Evolutionary conservation across 495 filamentous ascomycete species (phyloP), one percentile per base, ranked within the genome.

Genomic region (Hypoxylon perforatum): DNA sequence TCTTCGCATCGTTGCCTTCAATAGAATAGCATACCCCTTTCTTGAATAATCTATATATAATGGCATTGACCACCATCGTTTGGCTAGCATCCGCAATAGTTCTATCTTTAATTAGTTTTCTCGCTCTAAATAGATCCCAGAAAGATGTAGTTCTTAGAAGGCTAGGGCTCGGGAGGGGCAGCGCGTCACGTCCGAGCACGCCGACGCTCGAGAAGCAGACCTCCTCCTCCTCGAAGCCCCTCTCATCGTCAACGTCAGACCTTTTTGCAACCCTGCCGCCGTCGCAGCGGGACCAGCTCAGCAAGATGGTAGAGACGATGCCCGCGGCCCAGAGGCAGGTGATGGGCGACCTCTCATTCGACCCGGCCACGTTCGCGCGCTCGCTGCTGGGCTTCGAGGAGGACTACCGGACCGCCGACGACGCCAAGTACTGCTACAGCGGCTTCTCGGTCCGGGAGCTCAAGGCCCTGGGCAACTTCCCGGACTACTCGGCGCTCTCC

Each of bases 401-500:
- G 56, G 61, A 80, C 45, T 73, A 74, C 48, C 44, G 66, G n/a
- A 63, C 73, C 7, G 73, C 75, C 12, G 72, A 68, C 15, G 55
- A 64, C 51, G 59, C 65, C 3, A 78, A 78, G 44, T 80, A 75
- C 39, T 69, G 73, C 28, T 75, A 65, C 19, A 82, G 75, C 30
- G 82, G 82, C 9, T 80, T 84, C 59, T 89, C 91, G 3, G 79
- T 87, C 1, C 83, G 84, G 19, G 93, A 97, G 58, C 82, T 96
- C 73, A 86, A 87, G 56, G 84, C 82, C 0, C 78, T 96, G 15
- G 93, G 92, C 0, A 85, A 92, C 61, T 96, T 96, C 63, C 92
- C 93, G 1, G 89, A 96, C 67, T 96, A 97, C 77, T 84, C 91
- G 33, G 75, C 80, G 4, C 78, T 97, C 7, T 92, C 88, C 57